Evolutionary conservation across 257 asterid species (phyloP).

Genomic region (Fraxinus pennsylvanica): DNA sequence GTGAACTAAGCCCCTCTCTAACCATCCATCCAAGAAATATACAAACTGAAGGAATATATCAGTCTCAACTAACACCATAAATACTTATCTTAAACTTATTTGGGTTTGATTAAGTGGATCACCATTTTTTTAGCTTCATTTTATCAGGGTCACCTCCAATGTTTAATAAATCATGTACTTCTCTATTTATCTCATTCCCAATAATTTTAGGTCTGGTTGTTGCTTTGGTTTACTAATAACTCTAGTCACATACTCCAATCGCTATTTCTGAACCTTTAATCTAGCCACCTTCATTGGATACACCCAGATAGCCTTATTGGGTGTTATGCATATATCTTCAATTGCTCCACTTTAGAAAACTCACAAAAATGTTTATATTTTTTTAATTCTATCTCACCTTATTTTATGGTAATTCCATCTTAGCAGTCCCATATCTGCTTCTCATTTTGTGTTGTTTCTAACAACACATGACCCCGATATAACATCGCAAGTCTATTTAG

Average conservation of each 20-base stretch:
- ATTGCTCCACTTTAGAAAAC: neutral
- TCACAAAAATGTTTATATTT: neutral
- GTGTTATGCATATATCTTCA: neutral
- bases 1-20: neutral
- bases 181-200: neutral
- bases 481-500: neutral
- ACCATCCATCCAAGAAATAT: neutral
- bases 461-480: neutral
- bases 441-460: neutral
- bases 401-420: neutral
- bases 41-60: neutral
- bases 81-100: neutral
- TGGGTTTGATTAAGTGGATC: neutral
- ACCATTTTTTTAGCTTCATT: neutral
- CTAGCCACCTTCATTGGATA: neutral
- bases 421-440: neutral
- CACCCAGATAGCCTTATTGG: neutral
- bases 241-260: neutral
- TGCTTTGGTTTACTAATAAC: neutral
- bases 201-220: neutral
- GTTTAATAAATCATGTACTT: neutral
- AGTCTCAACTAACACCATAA: neutral
- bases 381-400: neutral
- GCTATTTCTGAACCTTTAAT: neutral
- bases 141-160: neutral